A percentile compares a stretch with the other conserved stretches of the same genome.
Conservation (phyloP, 2,329 filamentous ascomycete species). For the Raffaelea arxii region DNA sequence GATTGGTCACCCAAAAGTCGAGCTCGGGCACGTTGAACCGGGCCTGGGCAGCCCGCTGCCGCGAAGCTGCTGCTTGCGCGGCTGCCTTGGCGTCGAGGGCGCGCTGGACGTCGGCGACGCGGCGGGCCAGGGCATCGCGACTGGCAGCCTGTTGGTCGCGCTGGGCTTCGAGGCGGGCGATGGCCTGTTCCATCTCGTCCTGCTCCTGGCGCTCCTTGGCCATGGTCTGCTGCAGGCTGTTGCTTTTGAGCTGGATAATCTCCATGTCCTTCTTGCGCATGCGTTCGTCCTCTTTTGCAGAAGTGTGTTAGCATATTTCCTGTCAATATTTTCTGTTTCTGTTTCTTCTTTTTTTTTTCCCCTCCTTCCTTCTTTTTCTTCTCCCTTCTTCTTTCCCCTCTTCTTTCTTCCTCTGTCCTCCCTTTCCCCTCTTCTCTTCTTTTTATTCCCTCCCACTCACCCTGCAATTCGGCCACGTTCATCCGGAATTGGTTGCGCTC, state of each 20-base stretch:
- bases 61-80: constrained; percentile 62
- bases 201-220: constrained; percentile 69
- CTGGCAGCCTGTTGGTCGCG: constrained; percentile 49
- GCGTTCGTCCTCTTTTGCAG: constrained; percentile 67
- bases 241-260: constrained; percentile 63
- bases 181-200: constrained; percentile 60
- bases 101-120: constrained; percentile 58
- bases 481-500: constrained; percentile 91
- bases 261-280: constrained; percentile 84
- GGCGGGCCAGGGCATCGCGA: constrained; percentile 47
- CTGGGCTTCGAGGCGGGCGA: constrained; percentile 47
- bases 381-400: not conserved
- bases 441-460: constrained; percentile 41
- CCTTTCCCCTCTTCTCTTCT: not conserved
- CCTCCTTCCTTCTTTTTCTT: too few species aligned
- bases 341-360: not conserved
- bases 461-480: constrained; percentile 81
- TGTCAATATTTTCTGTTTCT: not conserved
- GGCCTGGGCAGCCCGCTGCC: constrained; percentile 71
- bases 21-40: constrained; percentile 88
- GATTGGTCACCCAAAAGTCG: constrained; percentile 88
- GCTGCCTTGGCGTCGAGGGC: constrained; percentile 60
- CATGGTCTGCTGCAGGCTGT: constrained; percentile 63
- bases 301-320: not conserved
- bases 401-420: not conserved